phyloP scores from a whole-genome alignment of 345 rosid genomes.

The Stellera chamaejasme region DNA sequence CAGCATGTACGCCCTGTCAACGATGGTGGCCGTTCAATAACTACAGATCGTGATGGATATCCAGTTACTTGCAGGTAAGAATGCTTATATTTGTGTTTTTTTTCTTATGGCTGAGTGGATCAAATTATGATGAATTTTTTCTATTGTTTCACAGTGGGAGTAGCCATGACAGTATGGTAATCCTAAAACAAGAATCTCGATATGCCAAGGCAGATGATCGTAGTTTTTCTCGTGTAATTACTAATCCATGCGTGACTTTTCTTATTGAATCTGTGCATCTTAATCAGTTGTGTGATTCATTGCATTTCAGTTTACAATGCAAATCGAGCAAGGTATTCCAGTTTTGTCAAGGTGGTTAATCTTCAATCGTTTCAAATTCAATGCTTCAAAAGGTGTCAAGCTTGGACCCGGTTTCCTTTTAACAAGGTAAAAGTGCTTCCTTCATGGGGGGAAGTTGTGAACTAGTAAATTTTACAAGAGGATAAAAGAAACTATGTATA shows the following conservation, averaged over 20 bases:
- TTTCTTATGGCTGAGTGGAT: constrained; percentile 13
- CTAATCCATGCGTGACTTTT: constrained; percentile 1
- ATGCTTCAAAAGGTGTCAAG: constrained; percentile 77
- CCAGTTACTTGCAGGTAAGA: constrained; percentile 85
- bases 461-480: neutral
- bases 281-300: constrained; percentile 12
- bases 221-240: constrained; percentile 82
- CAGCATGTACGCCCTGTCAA: constrained; percentile 81
- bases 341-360: constrained; percentile 84
- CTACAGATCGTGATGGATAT: constrained; percentile 79
- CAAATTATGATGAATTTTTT: constrained; percentile 21
- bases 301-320: constrained; percentile 64
- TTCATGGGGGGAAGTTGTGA: constrained; percentile 3
- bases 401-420: constrained; percentile 83
- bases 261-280: neutral
- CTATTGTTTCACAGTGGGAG: constrained; percentile 57
- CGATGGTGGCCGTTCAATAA: constrained; percentile 81
- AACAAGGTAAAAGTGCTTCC: constrained; percentile 45
- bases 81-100: constrained; percentile 5
- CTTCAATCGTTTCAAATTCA: constrained; percentile 86
- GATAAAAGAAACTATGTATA: neutral
- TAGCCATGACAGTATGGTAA: constrained; percentile 78
- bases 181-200: constrained; percentile 90
- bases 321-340: constrained; percentile 94
- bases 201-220: constrained; percentile 62